Base-by-base conservation (phyloP, 2,329 filamentous ascomycete genomes). In the Alternaria arbusti region DNA sequence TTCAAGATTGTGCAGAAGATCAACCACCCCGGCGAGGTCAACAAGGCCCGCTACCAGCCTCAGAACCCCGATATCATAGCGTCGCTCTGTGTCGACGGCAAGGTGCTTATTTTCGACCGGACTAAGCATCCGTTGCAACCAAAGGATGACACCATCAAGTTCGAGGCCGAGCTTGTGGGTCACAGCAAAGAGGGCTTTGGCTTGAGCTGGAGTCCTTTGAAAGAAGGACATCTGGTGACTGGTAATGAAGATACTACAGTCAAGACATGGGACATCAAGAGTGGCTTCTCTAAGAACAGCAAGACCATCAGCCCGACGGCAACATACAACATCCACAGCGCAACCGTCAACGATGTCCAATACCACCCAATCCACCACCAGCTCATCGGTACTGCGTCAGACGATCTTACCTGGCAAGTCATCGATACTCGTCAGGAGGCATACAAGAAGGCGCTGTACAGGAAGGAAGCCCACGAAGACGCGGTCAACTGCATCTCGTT, bases 41-140 rank as follows among this genome's bases (percentile, higher is more conserved):
- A 99, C 86, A 99, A 98, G 84, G 96, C 96, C 15, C 90, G 96
- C 70, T 98, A 98, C 78, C 94, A 97, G 81, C 96, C 96, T 12
- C 95, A 98, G 79, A 99, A 99, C 76, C 94, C 95, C 6, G 94
- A 99, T 75, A 90, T 99, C 61, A 96, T 99, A 73, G 96, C 96
- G 4, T 97, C 96, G 0, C 90, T 97, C 82, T 94, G 93, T 68
- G 89, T 93, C 8, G 92, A 97, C 78, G 92, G 93, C 66, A 91
- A 89, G 70, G 92, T 97, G 45, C 89, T 98, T 79, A 89, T 99
- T 70, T 99, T 96, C 83, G 96, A 99, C 83, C 90, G 95, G 70
- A 97, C 95, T 57, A 98, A 97, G 86, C 95, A 98, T 79, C 90
- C 91, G 52, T 88, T 90, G 59, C 84, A 90, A 66, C 94, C 95